Percentiles rank a stretch among this genome's conserved stretches.
Conservation (phyloP, 2,329 filamentous ascomycete genomes). For the Monosporascus sp. region DNA sequence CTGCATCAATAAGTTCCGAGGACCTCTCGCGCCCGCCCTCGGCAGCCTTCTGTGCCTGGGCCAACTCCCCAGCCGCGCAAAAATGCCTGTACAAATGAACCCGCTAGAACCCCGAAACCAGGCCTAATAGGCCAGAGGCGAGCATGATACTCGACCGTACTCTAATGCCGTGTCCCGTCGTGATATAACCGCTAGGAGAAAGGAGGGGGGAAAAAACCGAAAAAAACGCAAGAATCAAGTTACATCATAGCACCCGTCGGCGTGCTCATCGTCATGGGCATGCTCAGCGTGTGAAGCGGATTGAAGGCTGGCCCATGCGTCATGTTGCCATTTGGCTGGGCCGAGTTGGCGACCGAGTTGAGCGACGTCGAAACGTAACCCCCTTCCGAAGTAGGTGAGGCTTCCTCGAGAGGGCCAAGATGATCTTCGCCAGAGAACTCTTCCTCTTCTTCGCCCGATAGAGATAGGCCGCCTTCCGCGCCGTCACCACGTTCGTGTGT, state of each 20-base stretch:
- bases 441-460: constrained; percentile 81
- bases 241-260: constrained; percentile 38
- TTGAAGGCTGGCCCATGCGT: constrained; percentile 42
- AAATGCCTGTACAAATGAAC: not conserved
- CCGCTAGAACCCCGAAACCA: not conserved
- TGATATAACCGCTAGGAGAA: constrained; percentile 16
- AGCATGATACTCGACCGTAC: not conserved
- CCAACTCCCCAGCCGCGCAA: not conserved
- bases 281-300: constrained; percentile 56
- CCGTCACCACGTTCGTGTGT: constrained; percentile 63
- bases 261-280: constrained; percentile 60
- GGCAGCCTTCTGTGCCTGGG: not conserved
- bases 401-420: constrained; percentile 72
- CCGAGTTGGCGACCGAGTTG: constrained; percentile 36
- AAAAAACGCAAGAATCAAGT: constrained; percentile 2
- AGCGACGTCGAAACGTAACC: constrained; percentile 55
- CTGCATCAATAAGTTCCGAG: not conserved
- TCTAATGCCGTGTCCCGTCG: constrained; percentile 14
- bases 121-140: not conserved
- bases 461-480: constrained; percentile 51
- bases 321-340: constrained; percentile 23
- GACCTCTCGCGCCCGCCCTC: not conserved
- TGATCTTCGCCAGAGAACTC: constrained; percentile 79
- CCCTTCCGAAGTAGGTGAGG: constrained; percentile 66
- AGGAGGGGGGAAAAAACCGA: constrained; percentile 14